Conservation (phyloP, 306 rosid species). For the cucumber (Cucumis sativus) region DNA sequence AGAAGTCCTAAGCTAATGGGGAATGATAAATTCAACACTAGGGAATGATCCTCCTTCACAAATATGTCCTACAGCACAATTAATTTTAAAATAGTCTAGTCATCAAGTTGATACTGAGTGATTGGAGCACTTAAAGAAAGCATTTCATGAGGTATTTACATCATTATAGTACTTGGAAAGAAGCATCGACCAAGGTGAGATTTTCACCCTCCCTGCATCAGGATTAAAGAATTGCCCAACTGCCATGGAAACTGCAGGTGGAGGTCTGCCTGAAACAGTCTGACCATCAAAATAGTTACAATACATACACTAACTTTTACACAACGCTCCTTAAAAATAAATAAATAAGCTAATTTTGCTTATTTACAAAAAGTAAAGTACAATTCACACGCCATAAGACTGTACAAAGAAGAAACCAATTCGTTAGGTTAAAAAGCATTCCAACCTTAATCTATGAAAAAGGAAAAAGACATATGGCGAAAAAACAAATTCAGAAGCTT, state of each 20-base stretch:
- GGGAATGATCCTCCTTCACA: slow-evolving; percentile 82
- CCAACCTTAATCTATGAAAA: neutral
- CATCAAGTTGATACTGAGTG: slow-evolving; percentile 1
- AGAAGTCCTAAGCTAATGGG: slow-evolving; percentile 82
- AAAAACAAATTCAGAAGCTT: neutral
- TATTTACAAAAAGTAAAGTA: neutral
- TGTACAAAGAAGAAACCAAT: neutral
- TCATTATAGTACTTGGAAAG: slow-evolving; percentile 50
- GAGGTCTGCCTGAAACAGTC: slow-evolving; percentile 99
- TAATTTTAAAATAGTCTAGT: slow-evolving; percentile 10
- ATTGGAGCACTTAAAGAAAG: neutral
- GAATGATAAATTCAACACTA: slow-evolving; percentile 69
- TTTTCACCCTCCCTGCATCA: slow-evolving; percentile 55
- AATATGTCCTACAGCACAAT: slow-evolving; percentile 48
- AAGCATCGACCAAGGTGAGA: slow-evolving; percentile 72
- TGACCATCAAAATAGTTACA: slow-evolving; percentile 43
- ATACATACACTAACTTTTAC: slow-evolving; percentile 9
- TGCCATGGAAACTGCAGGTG: slow-evolving; percentile 98
- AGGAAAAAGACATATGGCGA: neutral
- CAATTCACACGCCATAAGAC: neutral
- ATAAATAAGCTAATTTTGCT: neutral
- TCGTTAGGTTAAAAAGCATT: neutral
- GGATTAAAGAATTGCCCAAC: slow-evolving; percentile 97
- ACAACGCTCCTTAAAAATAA: neutral
- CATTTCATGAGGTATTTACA: slow-evolving; percentile 37